A percentile compares a stretch with the other conserved stretches of the same genome.
phyloP scores from a whole-genome alignment of 2,329 filamentous ascomycete species.

The Talaromyces sp. region DNA sequence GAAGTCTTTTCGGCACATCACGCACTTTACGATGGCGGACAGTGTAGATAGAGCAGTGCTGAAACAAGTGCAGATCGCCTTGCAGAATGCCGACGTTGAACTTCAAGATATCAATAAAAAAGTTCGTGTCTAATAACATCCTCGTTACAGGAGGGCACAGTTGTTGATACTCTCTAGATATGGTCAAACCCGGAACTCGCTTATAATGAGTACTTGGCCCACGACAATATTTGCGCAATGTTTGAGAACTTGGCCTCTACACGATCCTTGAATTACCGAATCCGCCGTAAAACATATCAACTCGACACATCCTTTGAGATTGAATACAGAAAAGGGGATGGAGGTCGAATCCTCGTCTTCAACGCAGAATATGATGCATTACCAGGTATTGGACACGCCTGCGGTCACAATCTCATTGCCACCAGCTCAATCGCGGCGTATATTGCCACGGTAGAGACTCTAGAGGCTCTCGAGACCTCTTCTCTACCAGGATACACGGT shows the following conservation, averaged over 20 bases:
- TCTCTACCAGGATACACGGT: conserved; percentile 26
- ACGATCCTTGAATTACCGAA: conserved; percentile 12
- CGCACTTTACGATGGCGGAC: background rate
- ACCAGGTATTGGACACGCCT: conserved; percentile 25
- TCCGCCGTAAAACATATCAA: conserved; percentile 21
- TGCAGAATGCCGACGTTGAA: conserved; percentile 7
- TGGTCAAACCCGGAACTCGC: conserved; percentile 23
- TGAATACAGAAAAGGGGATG: conserved; percentile 20
- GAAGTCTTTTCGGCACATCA: background rate
- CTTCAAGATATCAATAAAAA: conserved; percentile 16
- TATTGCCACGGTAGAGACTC: conserved; percentile 13
- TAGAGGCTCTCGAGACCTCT: conserved; percentile 11
- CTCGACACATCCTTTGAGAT: conserved; percentile 19
- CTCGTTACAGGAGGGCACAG: background rate
- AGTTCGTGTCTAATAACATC: background rate
- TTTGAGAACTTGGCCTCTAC: conserved; percentile 26
- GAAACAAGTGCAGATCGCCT: conserved; percentile 4
- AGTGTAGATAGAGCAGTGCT: conserved; percentile 1
- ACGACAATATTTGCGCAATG: conserved; percentile 21
- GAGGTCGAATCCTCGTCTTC: conserved; percentile 21
- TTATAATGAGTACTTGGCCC: conserved; percentile 22
- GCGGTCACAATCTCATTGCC: conserved; percentile 23
- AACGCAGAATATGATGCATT: conserved; percentile 27
- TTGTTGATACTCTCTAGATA: conserved; percentile 17
- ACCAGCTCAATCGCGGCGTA: conserved; percentile 22